A percentile compares a stretch with the other conserved stretches of the same genome.
These are phyloP conservation scores for Holtermannia corniformis DNA, from an alignment of 768 basidiomycete species.

Conservation along the genomic window DNA sequence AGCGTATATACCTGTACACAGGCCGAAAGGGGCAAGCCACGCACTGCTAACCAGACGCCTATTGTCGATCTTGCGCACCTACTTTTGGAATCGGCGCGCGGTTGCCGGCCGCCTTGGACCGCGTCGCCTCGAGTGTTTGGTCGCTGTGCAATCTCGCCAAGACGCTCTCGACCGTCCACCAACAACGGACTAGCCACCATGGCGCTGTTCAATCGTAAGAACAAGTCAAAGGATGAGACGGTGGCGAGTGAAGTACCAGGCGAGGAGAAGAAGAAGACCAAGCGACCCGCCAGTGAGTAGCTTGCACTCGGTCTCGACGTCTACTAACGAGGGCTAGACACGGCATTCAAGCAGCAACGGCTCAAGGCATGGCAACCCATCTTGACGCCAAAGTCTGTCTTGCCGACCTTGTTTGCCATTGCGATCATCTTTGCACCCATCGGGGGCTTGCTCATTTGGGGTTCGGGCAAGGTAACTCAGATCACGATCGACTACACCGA, in stretches of 20 bases:
- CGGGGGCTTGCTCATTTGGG: slow-evolving; percentile 91
- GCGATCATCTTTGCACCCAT: slow-evolving; percentile 93
- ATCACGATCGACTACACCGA: slow-evolving; percentile 92
- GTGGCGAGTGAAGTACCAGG: slow-evolving; percentile 18
- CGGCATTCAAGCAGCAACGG: slow-evolving; percentile 98
- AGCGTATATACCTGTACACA: no score
- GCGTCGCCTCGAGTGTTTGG: no score
- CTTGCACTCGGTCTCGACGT: not conserved
- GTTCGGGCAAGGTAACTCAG: slow-evolving; percentile 71
- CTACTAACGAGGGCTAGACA: slow-evolving; percentile 55
- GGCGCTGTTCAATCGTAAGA: slow-evolving; percentile 39
- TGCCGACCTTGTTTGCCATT: slow-evolving; percentile 91
- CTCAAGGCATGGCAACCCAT: slow-evolving; percentile 99
- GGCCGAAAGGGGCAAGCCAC: no score
- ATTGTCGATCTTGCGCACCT: no score
- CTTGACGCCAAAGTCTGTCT: slow-evolving; percentile 90
- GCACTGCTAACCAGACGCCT: no score
- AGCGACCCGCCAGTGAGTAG: slow-evolving; percentile 42
- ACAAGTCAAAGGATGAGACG: slow-evolving; percentile 23
- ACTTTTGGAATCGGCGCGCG: no score
- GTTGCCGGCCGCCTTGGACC: no score
- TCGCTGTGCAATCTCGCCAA: no score
- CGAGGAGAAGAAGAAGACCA: slow-evolving; percentile 40
- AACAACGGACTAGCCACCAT: no score
- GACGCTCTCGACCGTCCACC: no score